Evolutionary conservation across 805 yeast genomes (phyloP).

Genomic region (Groenewaldozyma salmanticensis): DNA sequence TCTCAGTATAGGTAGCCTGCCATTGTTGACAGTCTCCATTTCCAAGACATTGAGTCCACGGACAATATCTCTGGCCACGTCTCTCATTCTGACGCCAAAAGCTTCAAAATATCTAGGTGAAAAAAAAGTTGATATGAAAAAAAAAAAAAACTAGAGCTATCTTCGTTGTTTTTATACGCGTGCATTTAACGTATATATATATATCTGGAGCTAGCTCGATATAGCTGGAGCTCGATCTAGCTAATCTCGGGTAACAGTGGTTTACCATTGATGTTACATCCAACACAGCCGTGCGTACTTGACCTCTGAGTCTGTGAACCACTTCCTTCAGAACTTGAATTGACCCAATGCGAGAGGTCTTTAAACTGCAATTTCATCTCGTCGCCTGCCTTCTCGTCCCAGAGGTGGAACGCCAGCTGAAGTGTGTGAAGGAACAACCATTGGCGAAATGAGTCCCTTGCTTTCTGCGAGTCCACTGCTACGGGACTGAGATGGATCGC

Average conservation of each 20-base stretch:
- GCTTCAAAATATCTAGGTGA: background rate
- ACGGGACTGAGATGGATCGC: constrained; percentile 57
- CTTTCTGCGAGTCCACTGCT: constrained; percentile 76
- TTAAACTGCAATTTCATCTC: background rate
- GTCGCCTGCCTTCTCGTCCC: constrained; percentile 63
- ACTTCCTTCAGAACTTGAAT: no score
- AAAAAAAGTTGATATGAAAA: background rate
- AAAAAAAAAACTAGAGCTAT: background rate
- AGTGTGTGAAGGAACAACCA: constrained; percentile 46
- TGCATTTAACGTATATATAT: background rate
- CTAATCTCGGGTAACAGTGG: no score
- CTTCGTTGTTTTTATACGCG: background rate
- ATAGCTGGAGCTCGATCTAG: no score
- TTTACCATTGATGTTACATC: no score
- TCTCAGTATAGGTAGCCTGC: constrained; percentile 8
- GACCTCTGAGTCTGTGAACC: no score
- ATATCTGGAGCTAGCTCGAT: no score
- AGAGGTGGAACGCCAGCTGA: constrained; percentile 61
- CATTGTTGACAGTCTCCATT: constrained; percentile 22
- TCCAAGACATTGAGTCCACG: constrained; percentile 24
- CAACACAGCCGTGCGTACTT: no score
- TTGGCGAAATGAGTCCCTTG: constrained; percentile 88
- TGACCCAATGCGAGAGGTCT: background rate
- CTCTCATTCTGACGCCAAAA: constrained; percentile 15
- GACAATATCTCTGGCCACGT: constrained; percentile 20